Evolutionary conservation across 202 grass and related monocot genomes (phyloP), one percentile per base, ranked within the genome.

Genomic region (Carex sylvatica): DNA sequence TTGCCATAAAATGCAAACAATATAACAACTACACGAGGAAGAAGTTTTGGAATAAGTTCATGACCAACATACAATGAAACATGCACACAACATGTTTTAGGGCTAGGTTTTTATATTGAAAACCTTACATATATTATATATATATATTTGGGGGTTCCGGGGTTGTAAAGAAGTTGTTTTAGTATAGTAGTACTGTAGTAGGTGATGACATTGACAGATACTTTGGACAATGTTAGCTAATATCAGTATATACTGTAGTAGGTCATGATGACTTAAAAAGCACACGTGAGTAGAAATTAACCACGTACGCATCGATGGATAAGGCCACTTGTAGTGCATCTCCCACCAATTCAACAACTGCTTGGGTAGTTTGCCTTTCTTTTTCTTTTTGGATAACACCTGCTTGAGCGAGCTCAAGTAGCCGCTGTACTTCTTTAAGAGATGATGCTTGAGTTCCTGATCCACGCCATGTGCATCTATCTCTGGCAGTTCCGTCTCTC

Each of bases 271-370:
- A 63, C 15, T 18, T 28, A 60, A 49, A 35, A 76, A 26, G 15
- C 18, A 73, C 61, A 74, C 35, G 46, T 18, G 24, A 62, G 38
- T 38, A 36, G 55, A 19, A 35, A n/a, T n/a, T n/a, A n/a, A 61
- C 7, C 14, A 70, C 82, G 10, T 89, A 99, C 82, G 10, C 91
- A 99, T 93, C 13, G 96, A 98, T 28, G 96, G 96, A 53, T 98
- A 98, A 31, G 96, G 96, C 96, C 96, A 98, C 66, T 98, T 98
- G 84, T 99, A 99, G 79, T 99, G 96, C 67, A 89, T 63, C 40
- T 99, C 96, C 96, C 96, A 99, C 96, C 96, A 99, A 84, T 69
- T 89, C 13, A 99, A 93, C 49, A 99, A 87, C 80, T 99, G 93
- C 59, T 99, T 99, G 0, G 96, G 96, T 65, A 99, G 91, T 61